phyloP scores from a whole-genome alignment of 1,139 yeast species.

The Saccharomyces hybrid region DNA sequence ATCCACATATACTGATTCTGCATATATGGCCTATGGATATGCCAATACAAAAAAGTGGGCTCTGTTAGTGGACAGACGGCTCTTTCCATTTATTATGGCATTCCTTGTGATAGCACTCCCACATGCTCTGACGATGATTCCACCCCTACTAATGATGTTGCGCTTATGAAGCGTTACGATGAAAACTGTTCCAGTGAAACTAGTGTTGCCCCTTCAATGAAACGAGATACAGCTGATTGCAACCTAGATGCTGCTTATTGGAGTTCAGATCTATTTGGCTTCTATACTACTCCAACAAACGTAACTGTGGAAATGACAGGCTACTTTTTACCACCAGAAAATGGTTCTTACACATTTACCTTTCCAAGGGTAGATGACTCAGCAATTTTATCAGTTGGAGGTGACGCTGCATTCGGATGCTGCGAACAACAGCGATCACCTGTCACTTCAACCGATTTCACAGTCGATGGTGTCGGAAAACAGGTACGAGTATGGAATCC shows the following conservation, averaged over 20 bases:
- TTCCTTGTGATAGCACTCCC: not conserved
- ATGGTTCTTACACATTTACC: constrained; percentile 22
- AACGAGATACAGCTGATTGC: not conserved
- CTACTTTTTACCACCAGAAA: constrained; percentile 19
- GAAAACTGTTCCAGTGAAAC: not conserved
- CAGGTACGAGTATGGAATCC: not conserved
- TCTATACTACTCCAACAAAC: constrained; percentile 7
- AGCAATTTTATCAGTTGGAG: constrained; percentile 25
- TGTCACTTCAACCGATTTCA: constrained; percentile 1
- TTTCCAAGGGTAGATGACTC: constrained; percentile 25
- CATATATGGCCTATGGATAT: not conserved
- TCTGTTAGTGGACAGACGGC: not conserved
- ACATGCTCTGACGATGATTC: not conserved
- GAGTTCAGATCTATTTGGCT: constrained; percentile 3
- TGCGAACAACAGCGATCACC: constrained; percentile 16
- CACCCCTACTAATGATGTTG: not conserved
- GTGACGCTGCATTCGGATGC: constrained; percentile 27
- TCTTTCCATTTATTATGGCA: not conserved
- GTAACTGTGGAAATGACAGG: constrained; percentile 23
- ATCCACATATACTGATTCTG: not conserved
- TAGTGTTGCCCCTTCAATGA: not conserved
- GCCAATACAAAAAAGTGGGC: not conserved
- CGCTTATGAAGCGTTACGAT: not conserved
- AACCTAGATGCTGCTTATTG: not conserved
- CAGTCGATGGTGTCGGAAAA: constrained; percentile 9